Percentiles rank a stretch among this genome's conserved stretches.
These are phyloP conservation scores for Tardiomyces digboiensis DNA, from an alignment of 1,139 yeast species.

Conservation along the genomic window DNA sequence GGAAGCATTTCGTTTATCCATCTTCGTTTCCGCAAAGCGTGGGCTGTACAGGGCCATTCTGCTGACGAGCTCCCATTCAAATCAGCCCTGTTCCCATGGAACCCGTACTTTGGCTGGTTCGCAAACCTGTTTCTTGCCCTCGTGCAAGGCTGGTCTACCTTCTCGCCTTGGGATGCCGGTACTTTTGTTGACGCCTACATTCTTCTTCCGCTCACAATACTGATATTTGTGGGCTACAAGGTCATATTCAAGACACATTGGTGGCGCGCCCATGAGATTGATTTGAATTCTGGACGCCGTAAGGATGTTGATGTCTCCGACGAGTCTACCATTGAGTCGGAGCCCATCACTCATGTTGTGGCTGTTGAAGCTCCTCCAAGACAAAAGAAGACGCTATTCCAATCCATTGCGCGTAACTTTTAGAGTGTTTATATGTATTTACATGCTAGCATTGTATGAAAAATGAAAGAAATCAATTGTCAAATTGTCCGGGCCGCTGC, in stretches of 20 bases:
- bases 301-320: slow-evolving; percentile 17
- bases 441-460: no score
- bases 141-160: slow-evolving; percentile 61
- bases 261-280: slow-evolving; percentile 34
- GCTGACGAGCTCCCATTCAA: slow-evolving; percentile 43
- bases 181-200: slow-evolving; percentile 59
- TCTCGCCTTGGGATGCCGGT: slow-evolving; percentile 50
- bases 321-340: background rate
- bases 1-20: slow-evolving; percentile 40
- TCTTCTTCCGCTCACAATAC: slow-evolving; percentile 46
- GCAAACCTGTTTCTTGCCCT: slow-evolving; percentile 46
- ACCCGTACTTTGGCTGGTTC: slow-evolving; percentile 41
- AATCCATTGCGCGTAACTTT: background rate
- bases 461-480: no score
- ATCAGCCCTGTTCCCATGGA: slow-evolving; percentile 44
- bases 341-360: background rate
- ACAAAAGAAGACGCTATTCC: no score
- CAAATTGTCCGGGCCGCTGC: no score
- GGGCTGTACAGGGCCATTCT: slow-evolving; percentile 38
- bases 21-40: slow-evolving; percentile 43
- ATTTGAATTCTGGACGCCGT: slow-evolving; percentile 33
- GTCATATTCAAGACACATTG: slow-evolving; percentile 33
- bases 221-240: slow-evolving; percentile 35
- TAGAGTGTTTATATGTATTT: background rate
- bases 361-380: no score